Conservation (phyloP, 1,284 basidiomycete genomes). For the Cryptococcus hybrid region DNA sequence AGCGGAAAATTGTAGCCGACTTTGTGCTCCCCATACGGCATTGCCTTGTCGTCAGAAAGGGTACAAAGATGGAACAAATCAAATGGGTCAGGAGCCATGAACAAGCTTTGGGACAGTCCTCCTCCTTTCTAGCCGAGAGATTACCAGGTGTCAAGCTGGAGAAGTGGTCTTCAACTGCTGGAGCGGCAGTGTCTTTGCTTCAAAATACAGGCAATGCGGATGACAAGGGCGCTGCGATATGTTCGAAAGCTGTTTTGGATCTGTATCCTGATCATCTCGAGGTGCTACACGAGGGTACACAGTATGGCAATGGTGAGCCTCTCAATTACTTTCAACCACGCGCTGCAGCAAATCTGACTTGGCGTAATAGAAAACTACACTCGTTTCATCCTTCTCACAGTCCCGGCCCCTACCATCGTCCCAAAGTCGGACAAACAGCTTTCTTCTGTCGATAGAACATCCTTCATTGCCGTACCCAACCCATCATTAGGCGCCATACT, state of each 20-base stretch:
- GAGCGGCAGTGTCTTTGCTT: constrained; percentile 38
- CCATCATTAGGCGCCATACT: background rate
- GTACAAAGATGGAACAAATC: constrained; percentile 32
- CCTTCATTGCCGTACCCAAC: background rate
- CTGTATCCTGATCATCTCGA: constrained; percentile 27
- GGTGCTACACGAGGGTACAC: constrained; percentile 39
- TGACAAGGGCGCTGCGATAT: constrained; percentile 43
- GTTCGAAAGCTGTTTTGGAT: constrained; percentile 34
- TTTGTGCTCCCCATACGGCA: constrained; percentile 40
- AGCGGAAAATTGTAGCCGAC: constrained; percentile 1
- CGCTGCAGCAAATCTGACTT: background rate
- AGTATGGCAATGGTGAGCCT: constrained; percentile 40
- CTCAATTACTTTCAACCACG: background rate
- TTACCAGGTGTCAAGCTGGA: constrained; percentile 33
- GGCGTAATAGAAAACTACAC: constrained; percentile 43
- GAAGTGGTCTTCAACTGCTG: constrained; percentile 40
- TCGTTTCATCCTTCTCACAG: constrained; percentile 42
- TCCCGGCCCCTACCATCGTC: background rate
- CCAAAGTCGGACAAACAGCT: background rate
- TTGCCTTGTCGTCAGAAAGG: constrained; percentile 38
- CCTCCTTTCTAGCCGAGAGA: constrained; percentile 27
- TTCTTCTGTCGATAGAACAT: background rate
- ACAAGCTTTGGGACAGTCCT: constrained; percentile 50
- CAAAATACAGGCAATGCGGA: constrained; percentile 4
- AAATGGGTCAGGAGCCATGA: constrained; percentile 46